Conservation (phyloP, 1,284 basidiomycete genomes). For the Irpex sp. region DNA sequence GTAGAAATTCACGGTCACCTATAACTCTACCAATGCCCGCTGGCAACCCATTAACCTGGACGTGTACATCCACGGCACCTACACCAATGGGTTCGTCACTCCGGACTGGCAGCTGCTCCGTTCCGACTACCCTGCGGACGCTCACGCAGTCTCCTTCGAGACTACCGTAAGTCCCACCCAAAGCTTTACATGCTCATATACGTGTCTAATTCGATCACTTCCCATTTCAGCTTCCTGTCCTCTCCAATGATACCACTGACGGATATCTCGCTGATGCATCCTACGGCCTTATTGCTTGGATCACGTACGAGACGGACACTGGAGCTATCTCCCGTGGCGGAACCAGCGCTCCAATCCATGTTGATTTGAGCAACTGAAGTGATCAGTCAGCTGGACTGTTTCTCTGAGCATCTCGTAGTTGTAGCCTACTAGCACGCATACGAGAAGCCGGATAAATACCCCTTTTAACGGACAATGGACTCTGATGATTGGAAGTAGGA, state of each 20-base stretch:
- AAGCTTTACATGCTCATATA: neutral
- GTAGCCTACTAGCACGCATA: no score
- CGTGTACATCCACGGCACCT: conserved; percentile 8
- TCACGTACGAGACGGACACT: conserved; percentile 5
- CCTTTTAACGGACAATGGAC: no score
- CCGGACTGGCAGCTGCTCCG: conserved; percentile 2
- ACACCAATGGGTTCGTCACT: conserved; percentile 1
- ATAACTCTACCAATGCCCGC: conserved; percentile 6
- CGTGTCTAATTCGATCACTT: neutral
- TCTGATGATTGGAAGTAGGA: no score
- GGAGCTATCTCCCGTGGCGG: neutral
- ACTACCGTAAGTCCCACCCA: neutral
- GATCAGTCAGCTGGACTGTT: neutral
- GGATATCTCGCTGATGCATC: neutral
- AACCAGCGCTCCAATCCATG: neutral
- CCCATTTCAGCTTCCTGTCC: neutral
- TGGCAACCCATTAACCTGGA: conserved; percentile 5
- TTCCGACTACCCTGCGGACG: neutral
- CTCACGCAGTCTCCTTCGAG: neutral
- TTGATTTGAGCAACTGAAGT: neutral
- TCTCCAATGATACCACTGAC: neutral
- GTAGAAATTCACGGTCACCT: conserved; percentile 4
- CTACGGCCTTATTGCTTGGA: conserved; percentile 5
- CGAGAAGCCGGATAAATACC: no score
- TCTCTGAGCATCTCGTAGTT: neutral